Conservation (phyloP, 495 filamentous ascomycete genomes). For the Geoglossum glabrum region DNA sequence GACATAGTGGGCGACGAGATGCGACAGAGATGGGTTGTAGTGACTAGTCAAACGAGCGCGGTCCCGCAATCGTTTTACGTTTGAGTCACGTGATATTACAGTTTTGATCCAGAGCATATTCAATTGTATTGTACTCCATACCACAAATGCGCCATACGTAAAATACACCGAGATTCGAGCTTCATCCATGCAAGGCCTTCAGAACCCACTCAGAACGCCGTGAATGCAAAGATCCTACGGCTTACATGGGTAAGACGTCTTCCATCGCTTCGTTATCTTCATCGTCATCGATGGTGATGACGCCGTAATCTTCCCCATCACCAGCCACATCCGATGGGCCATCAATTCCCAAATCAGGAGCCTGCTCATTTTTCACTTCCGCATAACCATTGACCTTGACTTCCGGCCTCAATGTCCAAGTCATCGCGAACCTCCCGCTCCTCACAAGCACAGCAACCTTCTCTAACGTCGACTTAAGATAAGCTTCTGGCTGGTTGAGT, state of each 20-base stretch:
- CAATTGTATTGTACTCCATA: no score
- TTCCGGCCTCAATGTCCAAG: slow-evolving; percentile 64
- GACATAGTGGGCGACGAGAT: slow-evolving; percentile 30
- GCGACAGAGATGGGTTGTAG: neutral
- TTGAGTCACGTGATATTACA: no score
- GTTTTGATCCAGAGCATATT: no score
- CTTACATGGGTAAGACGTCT: slow-evolving; percentile 29
- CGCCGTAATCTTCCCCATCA: slow-evolving; percentile 20
- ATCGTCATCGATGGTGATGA: slow-evolving; percentile 27
- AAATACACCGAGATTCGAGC: neutral
- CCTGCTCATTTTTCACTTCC: slow-evolving; percentile 26
- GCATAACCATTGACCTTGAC: slow-evolving; percentile 30
- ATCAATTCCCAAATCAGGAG: slow-evolving; percentile 25
- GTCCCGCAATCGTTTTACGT: no score
- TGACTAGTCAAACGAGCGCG: no score
- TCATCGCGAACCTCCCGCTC: slow-evolving; percentile 59
- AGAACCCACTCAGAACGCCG: neutral
- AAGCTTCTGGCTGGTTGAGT: slow-evolving; percentile 74
- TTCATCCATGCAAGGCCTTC: neutral
- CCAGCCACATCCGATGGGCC: slow-evolving; percentile 24
- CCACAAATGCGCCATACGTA: neutral
- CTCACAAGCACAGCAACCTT: slow-evolving; percentile 65
- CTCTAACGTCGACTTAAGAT: slow-evolving; percentile 66
- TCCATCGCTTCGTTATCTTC: slow-evolving; percentile 58
- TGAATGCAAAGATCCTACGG: neutral